A percentile compares a stretch with the other conserved stretches of the same genome.
Conservation (phyloP, 352 stramenopile genomes). For the Aphanomyces stellatus region DNA sequence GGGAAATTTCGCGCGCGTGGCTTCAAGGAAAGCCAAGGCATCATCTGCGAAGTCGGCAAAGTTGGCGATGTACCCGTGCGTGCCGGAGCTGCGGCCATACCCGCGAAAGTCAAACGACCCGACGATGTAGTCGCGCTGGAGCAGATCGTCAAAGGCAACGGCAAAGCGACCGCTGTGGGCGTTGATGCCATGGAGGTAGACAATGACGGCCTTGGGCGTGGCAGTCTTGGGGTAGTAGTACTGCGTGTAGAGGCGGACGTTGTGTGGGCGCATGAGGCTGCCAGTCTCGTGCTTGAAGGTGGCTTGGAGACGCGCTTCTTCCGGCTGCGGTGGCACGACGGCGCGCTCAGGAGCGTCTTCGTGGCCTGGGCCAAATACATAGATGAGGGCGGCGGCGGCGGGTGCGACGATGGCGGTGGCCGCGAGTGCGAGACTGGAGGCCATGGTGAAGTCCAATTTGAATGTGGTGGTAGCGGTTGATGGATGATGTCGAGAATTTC, state of each 20-base stretch:
- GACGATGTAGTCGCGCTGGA: constrained; percentile 53
- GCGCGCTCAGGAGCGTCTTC: neutral
- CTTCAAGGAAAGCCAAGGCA: constrained; percentile 49
- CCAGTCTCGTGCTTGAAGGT: constrained; percentile 1
- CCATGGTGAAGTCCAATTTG: too few relatives aligned
- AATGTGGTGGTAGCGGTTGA: too few relatives aligned
- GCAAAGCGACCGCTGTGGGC: constrained; percentile 67
- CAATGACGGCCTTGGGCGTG: constrained; percentile 34
- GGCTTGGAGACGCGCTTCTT: neutral
- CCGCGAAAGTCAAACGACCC: constrained; percentile 60
- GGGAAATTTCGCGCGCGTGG: constrained; percentile 51
- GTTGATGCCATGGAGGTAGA: constrained; percentile 65
- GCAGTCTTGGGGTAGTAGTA: constrained; percentile 1
- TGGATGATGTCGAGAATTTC: too few relatives aligned
- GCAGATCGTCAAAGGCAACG: constrained; percentile 57
- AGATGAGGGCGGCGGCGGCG: neutral
- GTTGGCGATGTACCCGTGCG: constrained; percentile 64
- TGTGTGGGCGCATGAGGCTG: neutral
- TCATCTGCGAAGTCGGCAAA: constrained; percentile 48
- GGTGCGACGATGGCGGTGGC: too few relatives aligned
- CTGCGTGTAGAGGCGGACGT: neutral
- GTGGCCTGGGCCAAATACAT: constrained; percentile 1
- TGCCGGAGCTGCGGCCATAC: constrained; percentile 59
- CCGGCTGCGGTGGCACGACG: neutral
- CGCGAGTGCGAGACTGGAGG: too few relatives aligned